Base-by-base conservation (phyloP, 495 filamentous ascomycete genomes). In the Staphylotrichum longicolle region DNA sequence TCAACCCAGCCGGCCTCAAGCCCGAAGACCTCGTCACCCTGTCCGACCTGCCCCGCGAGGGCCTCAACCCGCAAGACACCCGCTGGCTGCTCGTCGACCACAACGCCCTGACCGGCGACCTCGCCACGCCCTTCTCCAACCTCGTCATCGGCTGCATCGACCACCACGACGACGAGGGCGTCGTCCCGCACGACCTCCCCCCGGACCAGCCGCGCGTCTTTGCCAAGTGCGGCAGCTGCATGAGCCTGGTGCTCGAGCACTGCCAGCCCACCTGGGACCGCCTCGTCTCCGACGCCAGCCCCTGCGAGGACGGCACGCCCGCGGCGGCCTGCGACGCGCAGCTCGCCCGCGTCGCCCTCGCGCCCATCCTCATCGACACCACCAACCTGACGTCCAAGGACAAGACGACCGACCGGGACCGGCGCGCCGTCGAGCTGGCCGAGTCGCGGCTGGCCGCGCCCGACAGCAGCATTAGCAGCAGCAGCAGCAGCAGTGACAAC, bases 311-410 rank as follows among this genome's bases (percentile, higher is more conserved):
- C 42, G 50, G 58, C 39, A 50, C 47, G 1, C 33, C 48, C 14
- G 49, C 45, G 5, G 51, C 41, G 27, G 67, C 66, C 7, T 60
- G 70, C 34, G 78, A 80, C 50, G 80, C 78, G 8, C 81, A 91
- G 57, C 66, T 93, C 1, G 90, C 91, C 15, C 83, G 84, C 62
- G 75, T 97, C n/a, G 88, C 89, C 7, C 75, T 98, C 10, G 89
- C 84, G 1, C 84, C 91, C 0, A 85, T 98, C 20, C 75, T 98
- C 3, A 85, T 97, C 59, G 94, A 98, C 71, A 98, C 94, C 0
- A 70, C 74, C 3, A 91, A 95, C 65, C 79, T 98, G 47, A 82
- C 76, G 6, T 79, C 82, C 14, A 75, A 83, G 66, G 80, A 83
- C 34, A 96, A 95, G 70, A 88, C 88, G 4, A 93, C 89, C n/a